Evolutionary conservation across 2,329 filamentous ascomycete genomes (phyloP).

Genomic region (Aspergillus chevalieri): DNA sequence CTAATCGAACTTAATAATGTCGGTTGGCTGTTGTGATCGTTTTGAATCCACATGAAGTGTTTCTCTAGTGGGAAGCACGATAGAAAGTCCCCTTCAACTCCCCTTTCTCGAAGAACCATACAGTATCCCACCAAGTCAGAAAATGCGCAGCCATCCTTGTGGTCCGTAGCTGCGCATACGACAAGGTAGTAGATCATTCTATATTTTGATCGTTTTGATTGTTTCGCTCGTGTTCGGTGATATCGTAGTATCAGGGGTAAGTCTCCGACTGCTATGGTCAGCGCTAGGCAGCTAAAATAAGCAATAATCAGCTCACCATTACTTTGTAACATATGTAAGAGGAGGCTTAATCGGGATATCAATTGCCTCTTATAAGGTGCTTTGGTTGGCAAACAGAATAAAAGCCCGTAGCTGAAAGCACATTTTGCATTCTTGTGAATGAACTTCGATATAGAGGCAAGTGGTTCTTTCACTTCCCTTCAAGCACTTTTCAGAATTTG

Average conservation of each 20-base stretch:
- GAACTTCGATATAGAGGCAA: too few species aligned
- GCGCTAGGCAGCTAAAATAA: too few species aligned
- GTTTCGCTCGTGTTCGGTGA: not conserved
- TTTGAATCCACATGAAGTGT: not conserved
- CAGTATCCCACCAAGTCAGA: not conserved
- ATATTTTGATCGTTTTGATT: not conserved
- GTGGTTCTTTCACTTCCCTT: too few species aligned
- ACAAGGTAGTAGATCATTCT: conserved; percentile 2
- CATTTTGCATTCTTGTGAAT: too few species aligned
- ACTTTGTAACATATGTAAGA: too few species aligned
- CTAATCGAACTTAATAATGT: not conserved
- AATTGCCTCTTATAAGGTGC: too few species aligned
- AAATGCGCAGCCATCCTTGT: conserved; percentile 6
- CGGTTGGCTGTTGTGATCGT: not conserved
- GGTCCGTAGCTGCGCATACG: conserved; percentile 5
- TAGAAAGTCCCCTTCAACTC: not conserved
- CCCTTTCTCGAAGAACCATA: not conserved
- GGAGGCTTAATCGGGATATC: too few species aligned
- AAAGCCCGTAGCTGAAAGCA: too few species aligned
- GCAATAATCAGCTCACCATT: too few species aligned
- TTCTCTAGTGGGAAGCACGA: not conserved
- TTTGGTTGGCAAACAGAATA: too few species aligned
- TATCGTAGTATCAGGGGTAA: not conserved
- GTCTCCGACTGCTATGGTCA: too few species aligned
- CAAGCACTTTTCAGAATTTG: too few species aligned